Evolutionary conservation across 371 early-diverging fungal species (phyloP), one percentile per base, ranked within the genome.

Genomic region (Zopfochytrium polystomum): DNA sequence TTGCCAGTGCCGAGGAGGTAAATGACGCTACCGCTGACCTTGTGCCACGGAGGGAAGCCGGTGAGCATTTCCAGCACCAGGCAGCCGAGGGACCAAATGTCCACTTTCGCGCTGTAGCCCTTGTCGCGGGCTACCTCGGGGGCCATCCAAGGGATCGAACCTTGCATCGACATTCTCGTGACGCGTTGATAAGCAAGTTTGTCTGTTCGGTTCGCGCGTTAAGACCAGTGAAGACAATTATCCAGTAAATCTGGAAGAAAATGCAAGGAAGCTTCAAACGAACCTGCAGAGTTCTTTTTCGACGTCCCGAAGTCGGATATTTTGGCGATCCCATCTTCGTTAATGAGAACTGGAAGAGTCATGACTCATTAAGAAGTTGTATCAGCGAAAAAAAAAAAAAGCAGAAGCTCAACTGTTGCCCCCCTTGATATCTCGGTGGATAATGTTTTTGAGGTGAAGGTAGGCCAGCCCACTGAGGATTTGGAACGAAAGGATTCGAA

Each of bases 221-320:
- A n/a, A n/a, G n/a, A n/a, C n/a, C n/a, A n/a, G n/a, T n/a, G n/a
- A n/a, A n/a, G n/a, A n/a, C n/a, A n/a, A n/a, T n/a, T n/a, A n/a
- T n/a, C n/a, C n/a, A n/a, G n/a, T n/a, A n/a, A n/a, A n/a, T n/a
- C n/a, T n/a, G n/a, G n/a, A n/a, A n/a, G n/a, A n/a, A n/a, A n/a
- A n/a, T n/a, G n/a, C n/a, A n/a, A n/a, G n/a, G n/a, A n/a, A n/a
- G n/a, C n/a, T n/a, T n/a, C n/a, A n/a, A n/a, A n/a, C n/a, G n/a
- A n/a, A n/a, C n/a, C n/a, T n/a, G n/a, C n/a, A n/a, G n/a, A 63
- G 53, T 74, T 70, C 64, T 77, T 85, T 67, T 91, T 93, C 2
- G 95, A 91, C 5, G 99, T 83, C 5, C 99, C 99, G 84, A 99
- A 98, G 74, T 99, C 99, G 7, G 93, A 88, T 13, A 99, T 95